A percentile compares a stretch with the other conserved stretches of the same genome.
Evolutionary conservation across 2,329 filamentous ascomycete species (phyloP).

Genomic region (Atkinsonella texensis): DNA sequence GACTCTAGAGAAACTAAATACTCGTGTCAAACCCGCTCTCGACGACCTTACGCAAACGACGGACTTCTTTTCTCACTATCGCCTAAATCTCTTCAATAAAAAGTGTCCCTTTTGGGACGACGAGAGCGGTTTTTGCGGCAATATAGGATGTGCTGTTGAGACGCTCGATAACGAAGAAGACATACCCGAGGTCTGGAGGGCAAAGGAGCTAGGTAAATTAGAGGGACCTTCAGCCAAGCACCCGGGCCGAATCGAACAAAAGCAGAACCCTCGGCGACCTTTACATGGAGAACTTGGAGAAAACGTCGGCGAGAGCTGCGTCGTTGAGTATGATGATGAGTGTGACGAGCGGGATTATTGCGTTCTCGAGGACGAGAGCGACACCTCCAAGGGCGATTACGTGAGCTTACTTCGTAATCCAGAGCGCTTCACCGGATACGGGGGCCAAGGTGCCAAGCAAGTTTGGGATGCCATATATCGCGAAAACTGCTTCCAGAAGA

Average conservation of each 20-base stretch:
- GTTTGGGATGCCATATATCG: constrained; percentile 96
- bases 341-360: constrained; percentile 96
- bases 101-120: constrained; percentile 95
- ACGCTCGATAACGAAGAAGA: constrained; percentile 93
- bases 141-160: constrained; percentile 91
- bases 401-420: constrained; percentile 90
- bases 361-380: constrained; percentile 85
- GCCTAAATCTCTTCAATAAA: constrained; percentile 88
- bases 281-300: constrained; percentile 75
- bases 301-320: constrained; percentile 84
- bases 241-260: constrained; percentile 62
- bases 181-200: constrained; percentile 82
- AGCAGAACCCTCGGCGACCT: constrained; percentile 58
- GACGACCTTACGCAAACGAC: constrained; percentile 73
- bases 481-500: constrained; percentile 84
- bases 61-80: constrained; percentile 97
- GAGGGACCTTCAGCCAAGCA: constrained; percentile 86
- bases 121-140: constrained; percentile 86
- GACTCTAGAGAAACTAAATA: constrained; percentile 76
- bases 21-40: constrained; percentile 61
- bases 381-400: constrained; percentile 82
- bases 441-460: constrained; percentile 70
- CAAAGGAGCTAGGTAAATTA: constrained; percentile 82
- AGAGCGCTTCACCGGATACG: constrained; percentile 90
- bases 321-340: constrained; percentile 94